Conservation (phyloP, 2,329 filamentous ascomycete genomes). For the Trichoderma asperellum region DNA sequence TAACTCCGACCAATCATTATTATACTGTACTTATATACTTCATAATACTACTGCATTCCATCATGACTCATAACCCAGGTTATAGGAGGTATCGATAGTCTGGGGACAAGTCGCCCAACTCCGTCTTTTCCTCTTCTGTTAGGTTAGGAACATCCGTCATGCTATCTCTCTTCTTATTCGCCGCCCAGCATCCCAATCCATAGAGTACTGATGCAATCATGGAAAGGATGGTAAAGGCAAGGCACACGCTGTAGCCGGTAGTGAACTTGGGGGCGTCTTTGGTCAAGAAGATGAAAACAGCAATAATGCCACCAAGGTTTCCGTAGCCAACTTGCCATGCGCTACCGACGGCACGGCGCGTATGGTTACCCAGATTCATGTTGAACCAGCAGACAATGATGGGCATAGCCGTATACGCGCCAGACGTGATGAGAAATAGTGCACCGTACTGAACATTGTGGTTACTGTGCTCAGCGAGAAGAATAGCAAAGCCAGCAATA, state of each 20-base stretch:
- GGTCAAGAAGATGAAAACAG: constrained; percentile 69
- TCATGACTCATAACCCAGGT: constrained; percentile 2
- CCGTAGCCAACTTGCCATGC: constrained; percentile 81
- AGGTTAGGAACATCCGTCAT: constrained; percentile 47
- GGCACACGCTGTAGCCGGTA: constrained; percentile 75
- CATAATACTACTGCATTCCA: background rate
- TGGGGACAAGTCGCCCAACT: constrained; percentile 62
- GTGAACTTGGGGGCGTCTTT: constrained; percentile 71
- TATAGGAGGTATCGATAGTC: constrained; percentile 64
- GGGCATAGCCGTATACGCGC: constrained; percentile 86
- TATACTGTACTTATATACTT: background rate
- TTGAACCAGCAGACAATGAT: constrained; percentile 83
- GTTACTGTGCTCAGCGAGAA: constrained; percentile 73
- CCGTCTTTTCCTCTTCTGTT: constrained; percentile 65
- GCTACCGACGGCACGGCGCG: constrained; percentile 69
- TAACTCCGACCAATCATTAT: constrained; percentile 7
- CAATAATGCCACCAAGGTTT: constrained; percentile 78
- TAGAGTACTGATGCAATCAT: constrained; percentile 65
- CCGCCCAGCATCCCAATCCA: constrained; percentile 57
- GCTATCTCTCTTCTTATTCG: constrained; percentile 64
- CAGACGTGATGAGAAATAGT: constrained; percentile 80
- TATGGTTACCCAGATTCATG: constrained; percentile 77
- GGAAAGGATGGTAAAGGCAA: constrained; percentile 73
- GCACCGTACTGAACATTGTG: constrained; percentile 72
- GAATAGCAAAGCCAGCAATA: constrained; percentile 75